Conservation (phyloP, 2,329 filamentous ascomycete genomes). For the Ceratocystis destructans region DNA sequence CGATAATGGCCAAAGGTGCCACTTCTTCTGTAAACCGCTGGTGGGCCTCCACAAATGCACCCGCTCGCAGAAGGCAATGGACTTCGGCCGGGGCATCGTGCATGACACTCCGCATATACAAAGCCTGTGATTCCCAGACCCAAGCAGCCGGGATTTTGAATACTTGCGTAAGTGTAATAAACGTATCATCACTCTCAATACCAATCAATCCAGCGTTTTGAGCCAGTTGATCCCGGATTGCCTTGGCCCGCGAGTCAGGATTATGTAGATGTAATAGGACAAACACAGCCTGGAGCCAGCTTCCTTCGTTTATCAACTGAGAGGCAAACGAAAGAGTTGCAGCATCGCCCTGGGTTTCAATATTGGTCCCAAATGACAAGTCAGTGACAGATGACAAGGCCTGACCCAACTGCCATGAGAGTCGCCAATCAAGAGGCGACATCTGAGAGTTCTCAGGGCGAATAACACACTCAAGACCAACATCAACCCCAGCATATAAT, state of each 20-base stretch:
- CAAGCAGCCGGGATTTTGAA: conserved; percentile 61
- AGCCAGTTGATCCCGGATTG: conserved; percentile 59
- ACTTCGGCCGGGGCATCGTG: conserved; percentile 60
- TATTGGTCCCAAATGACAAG: conserved; percentile 40
- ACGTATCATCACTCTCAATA: conserved; percentile 39
- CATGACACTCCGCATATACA: conserved; percentile 61
- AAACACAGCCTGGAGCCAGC: conserved; percentile 60
- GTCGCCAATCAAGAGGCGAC: conserved; percentile 57
- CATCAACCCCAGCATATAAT: conserved; percentile 52
- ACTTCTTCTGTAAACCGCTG: conserved; percentile 67
- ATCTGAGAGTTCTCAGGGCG: conserved; percentile 64
- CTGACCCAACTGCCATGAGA: conserved; percentile 76
- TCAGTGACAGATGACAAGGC: conserved; percentile 41
- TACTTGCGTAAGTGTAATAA: conserved; percentile 45
- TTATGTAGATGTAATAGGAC: conserved; percentile 64
- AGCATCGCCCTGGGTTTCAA: conserved; percentile 49
- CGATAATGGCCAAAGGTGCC: conserved; percentile 68
- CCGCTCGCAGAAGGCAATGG: conserved; percentile 64
- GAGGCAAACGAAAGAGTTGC: conserved; percentile 52
- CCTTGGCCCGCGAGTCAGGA: conserved; percentile 45
- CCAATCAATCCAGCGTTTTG: conserved; percentile 57
- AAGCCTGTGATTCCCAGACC: conserved; percentile 78
- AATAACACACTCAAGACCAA: conserved; percentile 54
- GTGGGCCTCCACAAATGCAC: conserved; percentile 68
- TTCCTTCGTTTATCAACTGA: conserved; percentile 47